Evolutionary conservation across 2,329 filamentous ascomycete species (phyloP).

Genomic region (Aspergillus flavus): DNA sequence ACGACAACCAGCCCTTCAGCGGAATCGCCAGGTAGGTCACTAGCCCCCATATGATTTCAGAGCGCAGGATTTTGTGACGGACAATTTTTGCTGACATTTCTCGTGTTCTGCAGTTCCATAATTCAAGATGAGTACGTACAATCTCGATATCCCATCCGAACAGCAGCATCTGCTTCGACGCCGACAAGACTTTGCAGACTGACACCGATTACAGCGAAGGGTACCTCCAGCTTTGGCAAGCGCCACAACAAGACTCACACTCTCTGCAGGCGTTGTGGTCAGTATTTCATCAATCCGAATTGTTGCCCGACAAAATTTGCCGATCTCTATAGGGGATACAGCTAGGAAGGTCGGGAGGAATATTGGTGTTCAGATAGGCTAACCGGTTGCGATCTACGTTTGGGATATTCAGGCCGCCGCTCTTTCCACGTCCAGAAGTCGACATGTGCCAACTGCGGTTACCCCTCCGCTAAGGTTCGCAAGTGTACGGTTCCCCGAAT

Average conservation of each 20-base stretch:
- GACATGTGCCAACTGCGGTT: conserved; percentile 94
- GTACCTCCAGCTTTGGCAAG: conserved; percentile 72
- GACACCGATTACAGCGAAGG: conserved; percentile 63
- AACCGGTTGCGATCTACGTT: conserved; percentile 34
- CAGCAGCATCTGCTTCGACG: conserved; percentile 23
- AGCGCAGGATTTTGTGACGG: conserved; percentile 2
- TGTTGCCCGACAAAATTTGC: conserved; percentile 16
- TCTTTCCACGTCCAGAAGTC: conserved; percentile 99
- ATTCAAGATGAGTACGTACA: conserved; percentile 62
- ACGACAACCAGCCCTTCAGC: conserved; percentile 50
- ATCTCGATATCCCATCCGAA: conserved; percentile 27
- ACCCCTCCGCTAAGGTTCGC: conserved; percentile 94
- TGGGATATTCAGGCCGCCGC: conserved; percentile 70
- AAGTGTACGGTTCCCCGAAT: conserved; percentile 75
- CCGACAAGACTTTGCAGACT: conserved; percentile 41
- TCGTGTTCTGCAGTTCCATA: conserved; percentile 45
- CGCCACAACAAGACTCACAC: conserved; percentile 99
- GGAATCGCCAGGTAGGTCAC: conserved; percentile 47
- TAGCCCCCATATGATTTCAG: conserved; percentile 13
- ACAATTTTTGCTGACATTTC: conserved; percentile 27
- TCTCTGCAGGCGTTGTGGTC: conserved; percentile 97
- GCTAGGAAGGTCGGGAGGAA: conserved; percentile 13
- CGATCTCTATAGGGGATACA: conserved; percentile 18
- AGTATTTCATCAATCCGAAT: conserved; percentile 51
- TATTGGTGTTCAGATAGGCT: conserved; percentile 24